Conservation (phyloP, 331 rosid species). For the Malus hybrid region DNA sequence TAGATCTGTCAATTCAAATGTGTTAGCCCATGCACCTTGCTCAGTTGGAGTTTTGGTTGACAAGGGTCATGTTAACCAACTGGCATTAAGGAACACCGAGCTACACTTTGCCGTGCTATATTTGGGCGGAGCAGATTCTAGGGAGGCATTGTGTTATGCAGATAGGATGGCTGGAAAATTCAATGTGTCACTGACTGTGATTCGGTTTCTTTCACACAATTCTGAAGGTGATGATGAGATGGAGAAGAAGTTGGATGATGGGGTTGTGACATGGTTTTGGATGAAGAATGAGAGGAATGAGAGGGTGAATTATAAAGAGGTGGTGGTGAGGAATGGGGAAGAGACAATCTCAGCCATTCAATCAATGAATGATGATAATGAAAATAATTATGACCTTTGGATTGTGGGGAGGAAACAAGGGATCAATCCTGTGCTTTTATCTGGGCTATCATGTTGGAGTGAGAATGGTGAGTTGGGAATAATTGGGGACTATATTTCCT, state of each 20-base stretch:
- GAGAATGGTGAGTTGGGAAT: constrained; percentile 56
- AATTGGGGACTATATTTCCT: constrained; percentile 63
- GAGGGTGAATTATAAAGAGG: constrained; percentile 52
- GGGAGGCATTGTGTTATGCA: constrained; percentile 74
- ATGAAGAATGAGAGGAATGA: constrained; percentile 62
- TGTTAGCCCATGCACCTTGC: constrained; percentile 63
- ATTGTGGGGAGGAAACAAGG: constrained; percentile 75
- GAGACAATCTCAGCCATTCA: constrained; percentile 52
- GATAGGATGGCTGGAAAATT: constrained; percentile 38
- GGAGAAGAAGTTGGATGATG: constrained; percentile 88
- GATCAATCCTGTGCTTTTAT: constrained; percentile 51
- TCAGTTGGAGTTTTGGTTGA: constrained; percentile 67
- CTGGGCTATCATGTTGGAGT: constrained; percentile 56
- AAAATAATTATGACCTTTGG: constrained; percentile 42
- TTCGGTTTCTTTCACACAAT: constrained; percentile 49
- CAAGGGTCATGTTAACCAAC: constrained; percentile 15
- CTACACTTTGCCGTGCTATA: constrained; percentile 33
- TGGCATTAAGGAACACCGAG: background rate
- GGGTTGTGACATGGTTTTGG: constrained; percentile 77
- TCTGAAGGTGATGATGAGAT: constrained; percentile 39
- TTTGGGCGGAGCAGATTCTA: constrained; percentile 67
- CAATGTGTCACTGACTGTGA: constrained; percentile 32
- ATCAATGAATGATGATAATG: constrained; percentile 32
- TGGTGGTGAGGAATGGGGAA: constrained; percentile 55
- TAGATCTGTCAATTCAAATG: constrained; percentile 23